A percentile compares a stretch with the other conserved stretches of the same genome.
Evolutionary conservation across 352 stramenopile genomes (phyloP).

Genomic region (Pythium sukuiense): DNA sequence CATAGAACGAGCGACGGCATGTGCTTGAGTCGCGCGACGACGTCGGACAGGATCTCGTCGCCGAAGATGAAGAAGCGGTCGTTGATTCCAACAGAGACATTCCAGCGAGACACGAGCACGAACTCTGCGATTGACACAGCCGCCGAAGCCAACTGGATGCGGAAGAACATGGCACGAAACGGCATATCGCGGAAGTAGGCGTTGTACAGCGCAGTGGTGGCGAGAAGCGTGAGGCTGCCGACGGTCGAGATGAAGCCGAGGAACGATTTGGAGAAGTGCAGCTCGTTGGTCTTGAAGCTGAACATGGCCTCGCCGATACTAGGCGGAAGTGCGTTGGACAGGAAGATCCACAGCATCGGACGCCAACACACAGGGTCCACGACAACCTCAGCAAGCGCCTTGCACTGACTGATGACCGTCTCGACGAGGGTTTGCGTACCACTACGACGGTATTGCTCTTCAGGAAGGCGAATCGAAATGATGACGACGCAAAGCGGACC

Average conservation of each 20-base stretch:
- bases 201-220: slow-evolving; percentile 76
- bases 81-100: slow-evolving; percentile 55
- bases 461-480: slow-evolving; percentile 58
- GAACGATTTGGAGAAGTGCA: slow-evolving; percentile 77
- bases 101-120: slow-evolving; percentile 66
- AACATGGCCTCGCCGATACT: slow-evolving; percentile 83
- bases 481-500: slow-evolving; percentile 64
- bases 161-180: slow-evolving; percentile 76
- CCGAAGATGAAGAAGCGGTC: slow-evolving; percentile 83
- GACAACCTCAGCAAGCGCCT: slow-evolving; percentile 52
- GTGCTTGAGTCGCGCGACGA: slow-evolving; percentile 77
- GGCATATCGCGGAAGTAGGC: slow-evolving; percentile 78
- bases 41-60: slow-evolving; percentile 79
- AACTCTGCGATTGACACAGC: slow-evolving; percentile 69
- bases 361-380: slow-evolving; percentile 78
- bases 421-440: slow-evolving; percentile 41
- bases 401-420: slow-evolving; percentile 52
- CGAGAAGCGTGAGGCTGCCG: slow-evolving; percentile 67
- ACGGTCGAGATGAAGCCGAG: slow-evolving; percentile 78
- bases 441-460: slow-evolving; percentile 40
- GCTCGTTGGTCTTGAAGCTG: slow-evolving; percentile 78
- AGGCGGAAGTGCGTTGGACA: slow-evolving; percentile 70
- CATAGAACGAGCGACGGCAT: slow-evolving; percentile 96
- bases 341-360: slow-evolving; percentile 79
- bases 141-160: slow-evolving; percentile 69